Conservation (phyloP, 2,329 filamentous ascomycete genomes). For the Aureobasidium sp. region DNA sequence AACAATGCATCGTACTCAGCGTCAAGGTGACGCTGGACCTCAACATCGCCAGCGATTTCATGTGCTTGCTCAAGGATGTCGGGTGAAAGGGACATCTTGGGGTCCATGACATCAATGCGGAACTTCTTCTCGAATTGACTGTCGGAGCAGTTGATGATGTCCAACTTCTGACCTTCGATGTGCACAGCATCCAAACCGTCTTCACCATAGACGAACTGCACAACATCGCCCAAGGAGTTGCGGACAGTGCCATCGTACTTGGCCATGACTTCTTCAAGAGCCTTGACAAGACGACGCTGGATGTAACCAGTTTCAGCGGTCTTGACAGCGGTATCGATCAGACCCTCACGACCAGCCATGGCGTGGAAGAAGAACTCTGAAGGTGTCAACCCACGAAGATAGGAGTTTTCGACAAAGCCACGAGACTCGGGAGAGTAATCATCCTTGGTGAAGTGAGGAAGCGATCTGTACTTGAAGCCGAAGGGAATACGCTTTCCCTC, state of each 20-base stretch:
- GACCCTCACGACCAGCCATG: constrained; percentile 99
- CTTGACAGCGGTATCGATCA: constrained; percentile 99
- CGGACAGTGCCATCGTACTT: constrained; percentile 96
- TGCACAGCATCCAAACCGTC: constrained; percentile 88
- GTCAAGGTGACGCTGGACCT: constrained; percentile 78
- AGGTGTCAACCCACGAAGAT: constrained; percentile 87
- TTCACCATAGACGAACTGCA: constrained; percentile 96
- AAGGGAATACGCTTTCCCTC: constrained; percentile 99
- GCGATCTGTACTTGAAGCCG: constrained; percentile 94
- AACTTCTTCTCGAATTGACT: constrained; percentile 71
- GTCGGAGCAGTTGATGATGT: constrained; percentile 73
- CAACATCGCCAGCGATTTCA: constrained; percentile 79
- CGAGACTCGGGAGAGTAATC: constrained; percentile 96
- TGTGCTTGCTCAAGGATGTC: constrained; percentile 78
- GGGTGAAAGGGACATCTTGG: constrained; percentile 48
- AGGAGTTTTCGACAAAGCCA: constrained; percentile 98
- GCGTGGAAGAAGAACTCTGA: constrained; percentile 99
- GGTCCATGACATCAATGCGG: constrained; percentile 77
- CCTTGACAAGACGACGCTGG: constrained; percentile 95
- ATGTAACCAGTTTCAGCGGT: constrained; percentile 99
- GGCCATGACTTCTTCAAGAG: constrained; percentile 92
- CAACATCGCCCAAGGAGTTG: constrained; percentile 91
- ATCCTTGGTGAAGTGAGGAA: constrained; percentile 98
- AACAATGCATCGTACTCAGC: constrained; percentile 74
- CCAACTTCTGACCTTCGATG: constrained; percentile 88